phyloP scores from a whole-genome alignment of 1,284 basidiomycete species.

The Irpex sp. region DNA sequence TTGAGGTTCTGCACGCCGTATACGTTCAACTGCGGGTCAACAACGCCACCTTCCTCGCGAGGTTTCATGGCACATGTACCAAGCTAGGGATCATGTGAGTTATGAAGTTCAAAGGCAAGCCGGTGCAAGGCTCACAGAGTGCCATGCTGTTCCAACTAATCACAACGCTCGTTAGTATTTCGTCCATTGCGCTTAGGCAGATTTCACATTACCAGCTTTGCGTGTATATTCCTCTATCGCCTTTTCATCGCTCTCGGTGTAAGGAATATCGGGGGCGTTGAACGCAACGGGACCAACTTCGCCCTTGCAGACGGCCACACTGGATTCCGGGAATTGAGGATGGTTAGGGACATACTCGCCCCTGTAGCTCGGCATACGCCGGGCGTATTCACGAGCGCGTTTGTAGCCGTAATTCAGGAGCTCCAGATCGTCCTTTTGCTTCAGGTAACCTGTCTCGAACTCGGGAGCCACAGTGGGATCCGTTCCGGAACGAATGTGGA shows the following conservation, averaged over 20 bases:
- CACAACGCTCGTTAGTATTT: too few species aligned
- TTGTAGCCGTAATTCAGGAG: constrained; percentile 30
- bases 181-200: constrained; percentile 11
- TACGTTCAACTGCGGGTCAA: constrained; percentile 68
- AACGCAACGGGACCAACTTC: constrained; percentile 45
- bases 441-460: constrained; percentile 16
- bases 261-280: constrained; percentile 55
- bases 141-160: constrained; percentile 43
- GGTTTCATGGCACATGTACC: constrained; percentile 79
- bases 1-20: constrained; percentile 70
- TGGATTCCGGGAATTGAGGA: constrained; percentile 58
- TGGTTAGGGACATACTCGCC: constrained; percentile 40
- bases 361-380: constrained; percentile 32
- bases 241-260: constrained; percentile 64
- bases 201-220: constrained; percentile 26
- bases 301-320: constrained; percentile 43
- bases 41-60: constrained; percentile 65
- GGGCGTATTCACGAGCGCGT: constrained; percentile 27
- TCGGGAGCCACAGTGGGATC: constrained; percentile 12
- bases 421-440: constrained; percentile 13
- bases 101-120: not conserved
- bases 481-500: constrained; percentile 11
- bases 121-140: constrained; percentile 49
- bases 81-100: constrained; percentile 40
- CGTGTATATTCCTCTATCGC: constrained; percentile 52